Base-by-base conservation (phyloP, 2,329 filamentous ascomycete species). In the Fusarium fracticaudum region DNA sequence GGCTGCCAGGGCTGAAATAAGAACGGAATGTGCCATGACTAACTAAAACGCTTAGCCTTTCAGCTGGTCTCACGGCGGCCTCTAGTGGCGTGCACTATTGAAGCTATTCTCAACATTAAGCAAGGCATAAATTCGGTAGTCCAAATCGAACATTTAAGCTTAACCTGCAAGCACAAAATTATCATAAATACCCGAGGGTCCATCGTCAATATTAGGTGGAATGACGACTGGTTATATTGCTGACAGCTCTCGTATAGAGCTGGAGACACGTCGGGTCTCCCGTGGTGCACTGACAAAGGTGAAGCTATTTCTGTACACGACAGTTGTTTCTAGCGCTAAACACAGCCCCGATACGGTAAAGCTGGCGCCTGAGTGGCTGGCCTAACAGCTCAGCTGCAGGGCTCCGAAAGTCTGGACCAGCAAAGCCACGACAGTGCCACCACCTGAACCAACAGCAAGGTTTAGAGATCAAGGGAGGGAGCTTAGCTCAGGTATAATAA, bases 371-470 rank as follows among this genome's bases (percentile, higher is more conserved):
- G 51, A 72, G 63, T 72, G 71, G 71, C 60, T 72, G 50, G 35
- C 41, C 54, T 68, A 66, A 53, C 29, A 47, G 33, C 31, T 20
- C 40, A 62, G 59, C 44, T 24, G 26, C 60, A 67, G 53, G 57
- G 43, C 53, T 43, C 48, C 26, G 26, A 60, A 35, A 58, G 71
- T 51, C 71, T 72, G 51, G 71, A 64, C 58, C 63, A 54, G 60
- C 66, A 60, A 54, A 71, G 71, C 63, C 69, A 72, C 71, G 57
- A 40, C 70, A 72, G 38, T 69, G 64, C 64, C 68, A 57, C 69
- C 58, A 72, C 63, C 60, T 54, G 55, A 43, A 53, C 26, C 37
- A 22, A 45, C 43, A 35, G 15, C 59, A 64, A 50, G 62, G 64
- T 38, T 53, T 20, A 47, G 15, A 54, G 26, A n/a, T 22, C 20